Base-by-base conservation (phyloP, 768 basidiomycete species). In the Asterophora lycoperdoides region DNA sequence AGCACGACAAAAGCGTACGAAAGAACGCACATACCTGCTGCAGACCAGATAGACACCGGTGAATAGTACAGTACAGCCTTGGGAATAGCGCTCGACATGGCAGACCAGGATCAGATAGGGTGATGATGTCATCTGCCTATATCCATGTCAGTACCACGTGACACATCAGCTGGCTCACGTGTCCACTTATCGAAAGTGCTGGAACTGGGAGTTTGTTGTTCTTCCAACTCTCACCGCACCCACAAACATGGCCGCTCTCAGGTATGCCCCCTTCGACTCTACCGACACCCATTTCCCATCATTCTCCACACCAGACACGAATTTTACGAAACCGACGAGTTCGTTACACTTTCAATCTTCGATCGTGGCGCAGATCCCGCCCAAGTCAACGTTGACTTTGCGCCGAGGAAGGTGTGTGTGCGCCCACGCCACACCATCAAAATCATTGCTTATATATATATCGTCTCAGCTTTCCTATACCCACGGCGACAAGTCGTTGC, bases 271-370 rank as follows among this genome's bases (percentile, higher is more conserved):
- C 28, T 5, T 10, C 9, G 28, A 9, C 17, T 20, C 20, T 18
- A 19, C 23, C 8, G 5, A 5, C 9, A 26, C 8, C 26, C 19
- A 15, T 48, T 18, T 5, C n/a, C 4, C 10, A 28, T 32, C 23
- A 52, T 19, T 3, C 28, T n/a, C 6, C 23, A 39, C 28, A 33
- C 8, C 52, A 90, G 89, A 65, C 83, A 92, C 70, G 89, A 90
- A 64, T 93, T 86, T 65, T 93, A 92, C 66, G 90, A 93, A 68
- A 86, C 83, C 10, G 89, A 92, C 56, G 86, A 91, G 51, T 74
- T 62, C 53, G 62, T 91, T 47, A 86, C 72, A 15, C 63, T 93
- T 58, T 84, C 86, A 47, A 72, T 93, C 60, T 92, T 91, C 60
- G 84, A 93, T 68, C 79, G 81, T 56, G 81, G 81, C 56, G 89